Evolutionary conservation across 345 rosid species (phyloP).

Genomic region (Trapa incisa): DNA sequence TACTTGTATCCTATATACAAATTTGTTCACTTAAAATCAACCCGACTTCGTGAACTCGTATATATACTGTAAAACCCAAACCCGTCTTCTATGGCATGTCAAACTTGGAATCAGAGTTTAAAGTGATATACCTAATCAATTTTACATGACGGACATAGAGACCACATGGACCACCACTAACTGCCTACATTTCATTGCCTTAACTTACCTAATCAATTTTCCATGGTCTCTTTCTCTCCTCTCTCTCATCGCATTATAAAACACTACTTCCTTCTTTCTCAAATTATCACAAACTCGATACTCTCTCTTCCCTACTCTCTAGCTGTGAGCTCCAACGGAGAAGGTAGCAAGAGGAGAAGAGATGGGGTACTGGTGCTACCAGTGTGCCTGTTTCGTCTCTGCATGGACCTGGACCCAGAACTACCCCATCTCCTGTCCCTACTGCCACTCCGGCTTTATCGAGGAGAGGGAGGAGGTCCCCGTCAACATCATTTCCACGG

Average conservation of each 20-base stretch:
- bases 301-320: background rate
- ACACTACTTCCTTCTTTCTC: background rate
- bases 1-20: too few relatives aligned
- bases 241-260: constrained; percentile 2
- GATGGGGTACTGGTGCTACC: constrained; percentile 62
- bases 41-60: too few relatives aligned
- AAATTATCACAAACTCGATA: background rate
- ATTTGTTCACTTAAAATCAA: too few relatives aligned
- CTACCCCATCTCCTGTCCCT: constrained; percentile 33
- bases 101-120: too few relatives aligned
- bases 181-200: background rate
- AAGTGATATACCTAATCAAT: too few relatives aligned
- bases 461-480: background rate
- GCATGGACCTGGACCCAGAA: constrained; percentile 12
- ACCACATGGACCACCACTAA: too few relatives aligned
- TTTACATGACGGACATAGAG: too few relatives aligned
- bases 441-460: constrained; percentile 49
- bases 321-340: background rate
- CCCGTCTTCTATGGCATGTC: too few relatives aligned
- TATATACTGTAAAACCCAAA: too few relatives aligned
- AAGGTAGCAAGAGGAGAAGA: background rate
- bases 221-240: background rate
- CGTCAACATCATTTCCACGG: background rate
- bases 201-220: too few relatives aligned
- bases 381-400: constrained; percentile 43